Evolutionary conservation across 805 yeast genomes (phyloP), one percentile per base, ranked within the genome.

Genomic region (Cyberlindnera misumaiensis): DNA sequence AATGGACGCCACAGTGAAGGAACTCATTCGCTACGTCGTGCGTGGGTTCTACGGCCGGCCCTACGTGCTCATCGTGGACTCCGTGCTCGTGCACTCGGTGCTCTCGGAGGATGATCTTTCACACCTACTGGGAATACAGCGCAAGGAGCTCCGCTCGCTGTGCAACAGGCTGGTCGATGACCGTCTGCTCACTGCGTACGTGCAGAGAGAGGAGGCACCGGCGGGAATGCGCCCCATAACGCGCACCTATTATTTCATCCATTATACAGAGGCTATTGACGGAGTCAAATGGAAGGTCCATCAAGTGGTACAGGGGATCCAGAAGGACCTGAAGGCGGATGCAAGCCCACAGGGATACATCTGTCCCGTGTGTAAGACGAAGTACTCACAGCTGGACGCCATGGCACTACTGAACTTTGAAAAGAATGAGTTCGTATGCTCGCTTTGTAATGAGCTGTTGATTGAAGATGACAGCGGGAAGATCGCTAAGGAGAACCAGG

Each of bases 271-370:
- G 59, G 95, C 97, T 0, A 85, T 93, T 30, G 98, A 93, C 63
- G 78, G 96, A 4, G 78, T 93, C 56, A 93, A 93, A 62, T 93
- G 97, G 97, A 88, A 89, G 55, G 84, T 90, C 42, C 96, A 90
- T 58, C 76, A 84, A 34, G 72, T 93, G 20, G 97, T 86, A 11
- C 81, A 80, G 49, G 59, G 70, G 39, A 69, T 89, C 40, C 86
- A 86, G 55, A 85, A 83, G 46, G 95, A 88, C 52, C 73, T 90
- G 63, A 80, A 86, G 36, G 83, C 79, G 46, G 84, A 82, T 52
- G 79, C 87, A 18, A 89, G 87, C 49, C 95, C 97, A 2, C 95
- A 93, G 54, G 98, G 97, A 3, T 93, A 84, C 56, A 72, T 85
- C 42, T 93, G 98, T 57, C 89, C 95, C 8, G 67, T 81, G 17